Base-by-base conservation (phyloP, 176 grass and related monocot genomes). In the Pharus latifolius region DNA sequence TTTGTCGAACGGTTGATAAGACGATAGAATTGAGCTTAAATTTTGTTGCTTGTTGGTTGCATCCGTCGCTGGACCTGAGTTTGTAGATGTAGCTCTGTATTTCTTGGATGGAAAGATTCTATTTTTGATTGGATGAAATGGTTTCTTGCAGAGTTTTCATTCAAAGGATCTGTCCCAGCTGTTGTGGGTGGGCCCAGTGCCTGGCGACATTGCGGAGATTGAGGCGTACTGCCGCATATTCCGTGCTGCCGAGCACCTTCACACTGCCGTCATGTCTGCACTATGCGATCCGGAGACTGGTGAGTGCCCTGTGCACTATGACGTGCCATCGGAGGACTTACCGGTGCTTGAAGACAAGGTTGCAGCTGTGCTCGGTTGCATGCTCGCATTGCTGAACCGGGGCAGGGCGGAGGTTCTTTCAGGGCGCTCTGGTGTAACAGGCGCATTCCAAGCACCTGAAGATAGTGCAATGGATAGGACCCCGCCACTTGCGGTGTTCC, bases 141-240 rank as follows among this genome's bases (percentile, higher is more conserved):
- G 15, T 49, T 80, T 70, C 6, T 70, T 80, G 77, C 57, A 99
- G 95, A 91, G 83, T 37, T 88, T 56, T 35, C 71, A 83, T 67
- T 76, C 87, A 8, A 77, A 76, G 19, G 95, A 94, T 56, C 66
- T 90, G 26, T 86, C 84, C 65, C 83, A 98, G 76, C 41, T 85
- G 63, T 60, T 98, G 49, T 88, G 89, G 89, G 63, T 87, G 10
- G 94, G 94, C 32, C 94, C 94, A 2, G 73, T 92, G 70, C 94
- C 94, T 0, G 94, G 94, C 0, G 94, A 98, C 63, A 98, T 98
- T 56, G 86, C 94, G 0, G 94, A 98, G 83, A 77, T 99, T 31
- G 95, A 94, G 69, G 87, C 90, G 1, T 99, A 94, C 68, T 99
- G 95, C 66, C 82, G 87, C 65, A 91, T 94, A 78, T 99, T 99